phyloP scores from a whole-genome alignment of 176 grass and related monocot genomes.

The Rhynchospora tenuis region DNA sequence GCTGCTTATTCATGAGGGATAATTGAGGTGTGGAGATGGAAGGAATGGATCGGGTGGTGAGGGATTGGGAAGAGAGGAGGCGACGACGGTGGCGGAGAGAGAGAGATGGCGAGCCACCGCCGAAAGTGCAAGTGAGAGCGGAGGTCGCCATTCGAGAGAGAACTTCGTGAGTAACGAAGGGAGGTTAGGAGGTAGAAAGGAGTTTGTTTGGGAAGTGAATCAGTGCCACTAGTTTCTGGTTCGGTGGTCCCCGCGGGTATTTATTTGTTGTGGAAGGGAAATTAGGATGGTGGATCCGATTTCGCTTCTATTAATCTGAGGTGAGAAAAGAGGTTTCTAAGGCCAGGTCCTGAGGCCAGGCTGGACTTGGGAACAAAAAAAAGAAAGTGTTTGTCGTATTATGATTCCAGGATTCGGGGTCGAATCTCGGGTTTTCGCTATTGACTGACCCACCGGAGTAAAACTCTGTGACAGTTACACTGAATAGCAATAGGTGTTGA shows the following conservation, averaged over 20 bases:
- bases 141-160: conserved; percentile 45
- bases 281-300: background rate
- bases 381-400: background rate
- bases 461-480: background rate
- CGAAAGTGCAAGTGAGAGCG: conserved; percentile 33
- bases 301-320: background rate
- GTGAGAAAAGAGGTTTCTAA: too few species aligned
- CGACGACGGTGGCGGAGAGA: conserved; percentile 13
- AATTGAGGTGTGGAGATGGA: background rate
- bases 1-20: background rate
- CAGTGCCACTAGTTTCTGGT: background rate
- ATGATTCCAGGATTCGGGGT: background rate
- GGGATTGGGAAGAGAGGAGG: background rate
- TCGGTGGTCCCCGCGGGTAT: background rate
- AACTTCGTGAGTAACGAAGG: conserved; percentile 49
- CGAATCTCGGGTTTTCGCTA: background rate
- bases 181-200: background rate
- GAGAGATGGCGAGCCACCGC: conserved; percentile 20
- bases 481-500: background rate
- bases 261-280: background rate
- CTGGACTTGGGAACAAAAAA: background rate
- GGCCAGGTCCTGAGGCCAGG: background rate
- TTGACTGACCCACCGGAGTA: background rate
- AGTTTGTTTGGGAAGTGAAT: background rate
- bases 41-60: background rate